Evolutionary conservation across 768 basidiomycete genomes (phyloP).

Genomic region (Suillus paluster): DNA sequence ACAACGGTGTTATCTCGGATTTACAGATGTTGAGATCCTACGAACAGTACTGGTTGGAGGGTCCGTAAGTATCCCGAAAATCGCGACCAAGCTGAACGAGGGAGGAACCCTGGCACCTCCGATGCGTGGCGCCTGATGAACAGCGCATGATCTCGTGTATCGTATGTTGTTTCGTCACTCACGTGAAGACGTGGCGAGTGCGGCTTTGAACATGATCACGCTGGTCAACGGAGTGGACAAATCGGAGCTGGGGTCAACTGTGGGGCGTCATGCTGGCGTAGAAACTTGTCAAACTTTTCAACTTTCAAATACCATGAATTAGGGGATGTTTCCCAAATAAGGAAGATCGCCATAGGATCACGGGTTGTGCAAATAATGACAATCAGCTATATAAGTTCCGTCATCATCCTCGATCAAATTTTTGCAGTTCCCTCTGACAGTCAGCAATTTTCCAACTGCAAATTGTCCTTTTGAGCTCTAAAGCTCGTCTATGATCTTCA

Average conservation of each 20-base stretch:
- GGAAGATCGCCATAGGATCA: background rate
- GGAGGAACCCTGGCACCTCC: too few species aligned
- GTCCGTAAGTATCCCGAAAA: too few species aligned
- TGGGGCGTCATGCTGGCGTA: background rate
- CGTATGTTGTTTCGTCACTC: too few species aligned
- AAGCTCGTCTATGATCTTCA: constrained; percentile 75
- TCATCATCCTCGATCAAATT: background rate
- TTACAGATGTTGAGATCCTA: too few species aligned
- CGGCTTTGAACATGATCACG: background rate
- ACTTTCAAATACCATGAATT: background rate
- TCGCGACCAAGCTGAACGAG: too few species aligned
- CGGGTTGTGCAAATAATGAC: background rate
- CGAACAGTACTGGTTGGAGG: too few species aligned
- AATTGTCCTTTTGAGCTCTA: constrained; percentile 20
- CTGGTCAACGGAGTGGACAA: background rate
- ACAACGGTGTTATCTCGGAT: too few species aligned
- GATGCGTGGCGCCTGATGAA: background rate
- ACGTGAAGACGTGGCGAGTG: background rate
- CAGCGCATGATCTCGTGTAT: background rate
- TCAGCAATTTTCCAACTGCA: constrained; percentile 5
- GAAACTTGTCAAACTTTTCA: background rate
- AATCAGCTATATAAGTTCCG: constrained; percentile 15
- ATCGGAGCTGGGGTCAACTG: background rate
- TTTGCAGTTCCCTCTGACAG: background rate
- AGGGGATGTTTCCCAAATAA: background rate